Base-by-base conservation (phyloP, 1,284 basidiomycete genomes). In the Cryptococcus neoformans region DNA sequence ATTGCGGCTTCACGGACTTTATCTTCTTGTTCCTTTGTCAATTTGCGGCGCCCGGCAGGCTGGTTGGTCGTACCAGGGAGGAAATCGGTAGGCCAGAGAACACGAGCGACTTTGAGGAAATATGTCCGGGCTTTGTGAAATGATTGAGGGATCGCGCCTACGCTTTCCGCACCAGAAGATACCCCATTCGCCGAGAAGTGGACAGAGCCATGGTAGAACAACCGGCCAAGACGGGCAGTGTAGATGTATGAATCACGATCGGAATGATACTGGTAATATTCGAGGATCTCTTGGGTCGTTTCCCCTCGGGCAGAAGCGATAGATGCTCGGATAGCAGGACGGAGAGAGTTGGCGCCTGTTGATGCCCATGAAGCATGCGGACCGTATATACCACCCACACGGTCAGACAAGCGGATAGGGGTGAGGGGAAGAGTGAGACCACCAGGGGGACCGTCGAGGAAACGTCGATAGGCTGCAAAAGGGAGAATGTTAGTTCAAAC, bases 211-310 rank as follows among this genome's bases (percentile, higher is more conserved):
- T 92, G 88, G 71, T 97, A 97, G 79, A 88, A 94, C n/a, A 95
- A 88, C 74, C 90, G 87, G 12, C 91, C 93, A 2, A 97, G 83
- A 21, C 89, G 85, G 72, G 88, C 90, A 1, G 91, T 89, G 70
- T 90, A 94, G 62, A 87, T 84, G 49, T 85, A 84, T 67, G 92
- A 90, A 14, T 89, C 89, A 14, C 91, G 85, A 66, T 96, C 91
- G 11, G 93, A 90, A 57, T 94, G 93, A 77, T 93, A 97, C 88
- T 90, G 82, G 68, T 92, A 92, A 72, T 91, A 94, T 73, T 96
- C 93, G 36, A 97, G 81, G 39, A 95, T 84, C 68, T 96, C 93
- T 58, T 89, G 87, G 85, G 90, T 92, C 1, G 89, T 93, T 73
- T 94, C 92, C 28, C 92, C 92, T 0, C 90, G 87, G 5, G 87